phyloP scores from a whole-genome alignment of 768 basidiomycete genomes.

The Naganishia onofrii region DNA sequence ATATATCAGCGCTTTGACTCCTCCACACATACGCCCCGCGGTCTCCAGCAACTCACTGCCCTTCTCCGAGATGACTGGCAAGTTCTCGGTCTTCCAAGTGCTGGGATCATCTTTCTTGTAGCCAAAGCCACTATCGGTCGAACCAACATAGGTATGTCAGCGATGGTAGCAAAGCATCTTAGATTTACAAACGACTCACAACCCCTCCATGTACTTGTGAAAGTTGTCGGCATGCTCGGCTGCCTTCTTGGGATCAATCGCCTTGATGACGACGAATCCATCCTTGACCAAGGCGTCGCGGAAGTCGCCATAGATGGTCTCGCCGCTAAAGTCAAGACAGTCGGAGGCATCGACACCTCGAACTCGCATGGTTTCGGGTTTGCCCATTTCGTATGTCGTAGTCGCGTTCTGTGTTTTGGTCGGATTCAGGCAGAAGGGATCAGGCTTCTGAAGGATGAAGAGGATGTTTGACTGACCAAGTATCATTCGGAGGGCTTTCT shows the following conservation, averaged over 20 bases:
- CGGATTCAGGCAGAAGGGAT: neutral
- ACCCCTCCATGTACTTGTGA: conserved; percentile 19
- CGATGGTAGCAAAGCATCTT: neutral
- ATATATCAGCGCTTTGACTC: neutral
- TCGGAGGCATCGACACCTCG: conserved; percentile 4
- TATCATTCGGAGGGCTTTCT: neutral
- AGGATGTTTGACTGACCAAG: neutral
- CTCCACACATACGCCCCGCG: neutral
- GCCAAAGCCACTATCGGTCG: conserved; percentile 5
- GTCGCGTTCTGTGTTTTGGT: neutral
- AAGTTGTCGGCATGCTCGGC: conserved; percentile 4
- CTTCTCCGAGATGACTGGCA: conserved; percentile 24
- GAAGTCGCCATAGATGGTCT: conserved; percentile 20
- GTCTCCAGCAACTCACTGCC: neutral
- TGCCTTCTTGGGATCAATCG: conserved; percentile 2
- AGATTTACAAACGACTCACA: neutral
- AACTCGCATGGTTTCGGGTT: neutral
- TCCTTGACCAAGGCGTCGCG: conserved; percentile 16
- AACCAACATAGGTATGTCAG: too few relatives aligned
- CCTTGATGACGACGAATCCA: conserved; percentile 21
- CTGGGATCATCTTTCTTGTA: conserved; percentile 14
- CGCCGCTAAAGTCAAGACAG: conserved; percentile 17
- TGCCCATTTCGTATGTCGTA: neutral
- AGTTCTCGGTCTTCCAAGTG: conserved; percentile 1
- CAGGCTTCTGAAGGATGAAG: neutral